Base-by-base conservation (phyloP, 106 monocot genomes). In the Posidonia australis region DNA sequence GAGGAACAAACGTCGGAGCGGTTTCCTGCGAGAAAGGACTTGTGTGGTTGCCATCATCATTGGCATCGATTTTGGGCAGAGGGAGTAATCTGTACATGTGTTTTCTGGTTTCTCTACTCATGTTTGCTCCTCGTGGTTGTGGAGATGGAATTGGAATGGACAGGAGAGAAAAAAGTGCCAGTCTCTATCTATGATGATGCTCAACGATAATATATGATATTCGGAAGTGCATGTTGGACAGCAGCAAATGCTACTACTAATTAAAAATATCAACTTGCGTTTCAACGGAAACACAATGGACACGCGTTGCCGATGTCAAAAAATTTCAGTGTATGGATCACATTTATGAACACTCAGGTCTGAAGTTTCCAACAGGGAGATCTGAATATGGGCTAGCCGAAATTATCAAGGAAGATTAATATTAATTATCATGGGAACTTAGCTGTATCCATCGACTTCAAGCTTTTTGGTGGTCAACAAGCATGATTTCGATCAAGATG, bases 41-140 rank as follows among this genome's bases (percentile, higher is more conserved):
- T 44, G 17, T 25, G 63, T 46, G 11, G 21, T 46, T 16, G 63
- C 14, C 12, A 7, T 58, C 58, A 28, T 58, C 58, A 14, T 43
- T 23, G 22, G n/a, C 17, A 2, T 61, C 36, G 61, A 43, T 18
- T 26, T 61, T 19, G 18, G 9, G 42, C 16, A 19, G 31, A 10
- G 61, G 63, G 16, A 63, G 45, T 25, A 63, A 13, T 24, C 46
- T 63, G 46, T 63, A 63, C 45, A 9, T 25, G 12, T 46, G 6
- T 21, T 13, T 46, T 47, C 18, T 42, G 32, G 11, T 19, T 61
- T 43, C 42, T 61, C 26, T 57, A 25, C 57, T 57, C 57, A 57
- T 57, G 24, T 25, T 49, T 16, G 12, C 54, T 55, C 20, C 52
- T 52, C 20, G 2, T 54, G 6, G 24, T 2, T 54, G 19, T 54